Evolutionary conservation across 768 basidiomycete species (phyloP).

Genomic region (Psilocybe cubensis): DNA sequence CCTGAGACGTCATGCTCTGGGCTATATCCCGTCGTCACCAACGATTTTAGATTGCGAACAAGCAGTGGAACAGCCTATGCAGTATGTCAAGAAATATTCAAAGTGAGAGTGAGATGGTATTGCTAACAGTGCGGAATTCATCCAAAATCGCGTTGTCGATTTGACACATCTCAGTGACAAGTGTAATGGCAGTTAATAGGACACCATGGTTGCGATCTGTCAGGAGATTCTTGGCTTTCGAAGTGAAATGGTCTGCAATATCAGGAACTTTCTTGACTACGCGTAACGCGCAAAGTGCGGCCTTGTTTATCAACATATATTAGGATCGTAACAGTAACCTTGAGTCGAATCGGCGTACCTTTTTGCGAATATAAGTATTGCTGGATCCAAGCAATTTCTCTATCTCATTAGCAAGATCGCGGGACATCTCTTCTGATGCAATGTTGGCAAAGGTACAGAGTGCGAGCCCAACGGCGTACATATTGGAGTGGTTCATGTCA

Average conservation of each 20-base stretch:
- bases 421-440: conserved; percentile 99
- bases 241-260: conserved; percentile 87
- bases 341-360: conserved; percentile 55
- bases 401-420: conserved; percentile 96
- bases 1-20: conserved; percentile 99
- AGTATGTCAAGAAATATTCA: conserved; percentile 1
- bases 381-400: conserved; percentile 97
- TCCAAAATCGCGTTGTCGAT: conserved; percentile 71
- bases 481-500: conserved; percentile 99
- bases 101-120: conserved; percentile 1
- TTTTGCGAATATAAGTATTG: conserved; percentile 99
- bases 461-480: conserved; percentile 97
- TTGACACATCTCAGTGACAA: conserved; percentile 94
- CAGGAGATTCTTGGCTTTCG: conserved; percentile 87
- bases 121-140: conserved; percentile 87
- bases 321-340: conserved; percentile 7
- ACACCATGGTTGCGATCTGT: conserved; percentile 98
- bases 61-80: conserved; percentile 86
- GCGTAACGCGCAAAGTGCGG: conserved; percentile 91
- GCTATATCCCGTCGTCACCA: conserved; percentile 96
- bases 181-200: conserved; percentile 89
- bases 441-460: conserved; percentile 99
- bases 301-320: conserved; percentile 55
- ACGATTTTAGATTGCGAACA: conserved; percentile 91
- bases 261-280: conserved; percentile 97